Evolutionary conservation across 495 filamentous ascomycete genomes (phyloP).

Genomic region (Lophiotrema nucula): DNA sequence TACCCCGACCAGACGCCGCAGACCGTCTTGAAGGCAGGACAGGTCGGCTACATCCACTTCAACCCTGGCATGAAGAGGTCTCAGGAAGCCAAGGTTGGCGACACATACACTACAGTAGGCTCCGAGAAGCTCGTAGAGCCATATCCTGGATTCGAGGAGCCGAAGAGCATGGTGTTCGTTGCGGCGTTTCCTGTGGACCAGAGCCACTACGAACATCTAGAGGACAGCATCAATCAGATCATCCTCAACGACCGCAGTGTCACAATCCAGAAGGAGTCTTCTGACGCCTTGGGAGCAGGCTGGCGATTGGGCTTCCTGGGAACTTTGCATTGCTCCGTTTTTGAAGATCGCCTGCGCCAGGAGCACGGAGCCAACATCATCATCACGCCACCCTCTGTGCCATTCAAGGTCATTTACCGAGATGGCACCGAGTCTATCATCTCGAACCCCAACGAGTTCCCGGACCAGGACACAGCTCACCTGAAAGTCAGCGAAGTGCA

Average conservation of each 20-base stretch:
- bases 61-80: conserved; percentile 97
- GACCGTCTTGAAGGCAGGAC: conserved; percentile 75
- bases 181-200: conserved; percentile 93
- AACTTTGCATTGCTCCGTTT: conserved; percentile 94
- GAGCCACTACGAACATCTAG: conserved; percentile 77
- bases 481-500: conserved; percentile 63
- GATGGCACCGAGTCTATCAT: conserved; percentile 73
- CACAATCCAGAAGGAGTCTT: conserved; percentile 87
- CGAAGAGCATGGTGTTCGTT: conserved; percentile 98
- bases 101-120: conserved; percentile 87
- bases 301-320: conserved; percentile 96
- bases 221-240: conserved; percentile 92
- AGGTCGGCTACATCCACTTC: conserved; percentile 94
- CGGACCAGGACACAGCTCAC: conserved; percentile 64
- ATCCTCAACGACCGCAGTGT: conserved; percentile 94
- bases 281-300: conserved; percentile 87
- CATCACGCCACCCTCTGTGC: conserved; percentile 93
- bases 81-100: conserved; percentile 91
- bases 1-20: conserved; percentile 87
- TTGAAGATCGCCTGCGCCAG: conserved; percentile 92
- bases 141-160: conserved; percentile 92
- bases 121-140: conserved; percentile 73
- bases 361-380: conserved; percentile 95
- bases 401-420: conserved; percentile 77
- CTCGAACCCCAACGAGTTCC: conserved; percentile 82